These are phyloP conservation scores for Cladophialophora psammophila DNA, from an alignment of 2,329 filamentous ascomycete genomes.

Conservation along the genomic window DNA sequence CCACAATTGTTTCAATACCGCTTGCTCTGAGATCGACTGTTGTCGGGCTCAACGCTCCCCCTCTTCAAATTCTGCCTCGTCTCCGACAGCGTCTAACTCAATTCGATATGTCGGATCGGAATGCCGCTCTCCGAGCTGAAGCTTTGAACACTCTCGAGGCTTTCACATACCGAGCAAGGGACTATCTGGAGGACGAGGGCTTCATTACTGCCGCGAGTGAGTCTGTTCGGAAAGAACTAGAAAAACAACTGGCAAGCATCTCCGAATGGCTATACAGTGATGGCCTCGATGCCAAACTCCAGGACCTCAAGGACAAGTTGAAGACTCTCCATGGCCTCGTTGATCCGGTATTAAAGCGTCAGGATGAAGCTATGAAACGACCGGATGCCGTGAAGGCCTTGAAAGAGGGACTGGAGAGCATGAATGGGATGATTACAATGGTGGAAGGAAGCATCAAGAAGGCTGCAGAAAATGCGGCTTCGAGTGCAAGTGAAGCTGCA, in stretches of 20 bases:
- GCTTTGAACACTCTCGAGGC: constrained; percentile 90
- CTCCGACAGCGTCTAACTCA: constrained; percentile 78
- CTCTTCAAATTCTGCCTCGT: constrained; percentile 49
- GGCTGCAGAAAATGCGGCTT: constrained; percentile 66
- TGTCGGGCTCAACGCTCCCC: constrained; percentile 51
- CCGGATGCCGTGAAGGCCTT: constrained; percentile 73
- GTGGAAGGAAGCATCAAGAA: constrained; percentile 77
- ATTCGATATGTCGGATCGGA: constrained; percentile 85
- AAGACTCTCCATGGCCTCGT: constrained; percentile 80
- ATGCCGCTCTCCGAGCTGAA: constrained; percentile 80
- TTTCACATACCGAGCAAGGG: constrained; percentile 87
- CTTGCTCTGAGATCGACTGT: constrained; percentile 59
- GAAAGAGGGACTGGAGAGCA: constrained; percentile 73
- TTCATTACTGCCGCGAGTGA: constrained; percentile 77
- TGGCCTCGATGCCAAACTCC: constrained; percentile 75
- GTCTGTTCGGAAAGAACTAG: constrained; percentile 70
- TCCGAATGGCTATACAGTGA: constrained; percentile 94
- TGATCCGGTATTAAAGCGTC: constrained; percentile 76
- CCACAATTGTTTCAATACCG: constrained; percentile 60
- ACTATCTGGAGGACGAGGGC: constrained; percentile 77
- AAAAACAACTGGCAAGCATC: constrained; percentile 70
- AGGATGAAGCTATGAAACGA: constrained; percentile 73
- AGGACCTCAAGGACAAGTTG: constrained; percentile 77
- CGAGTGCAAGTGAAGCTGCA: constrained; percentile 60
- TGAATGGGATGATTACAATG: constrained; percentile 72